A percentile compares a stretch with the other conserved stretches of the same genome.
These are phyloP conservation scores for Aspergillus texensis DNA, from an alignment of 2,329 filamentous ascomycete genomes.

Conservation along the genomic window DNA sequence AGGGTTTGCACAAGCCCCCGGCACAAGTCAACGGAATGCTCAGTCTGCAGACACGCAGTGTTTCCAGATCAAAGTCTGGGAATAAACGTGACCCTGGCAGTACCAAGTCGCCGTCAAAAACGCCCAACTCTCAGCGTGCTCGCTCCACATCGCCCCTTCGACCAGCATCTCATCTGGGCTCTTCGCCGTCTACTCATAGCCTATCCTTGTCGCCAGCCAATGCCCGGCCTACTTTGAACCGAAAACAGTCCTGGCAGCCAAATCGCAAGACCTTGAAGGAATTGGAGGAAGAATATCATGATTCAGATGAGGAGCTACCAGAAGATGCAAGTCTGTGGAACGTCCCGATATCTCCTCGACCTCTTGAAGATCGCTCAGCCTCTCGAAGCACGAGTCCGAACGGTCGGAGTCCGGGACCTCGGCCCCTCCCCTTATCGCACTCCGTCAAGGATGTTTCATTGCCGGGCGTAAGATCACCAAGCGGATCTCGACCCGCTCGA, in stretches of 20 bases:
- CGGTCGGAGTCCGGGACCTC: conserved; percentile 40
- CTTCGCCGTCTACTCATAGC: conserved; percentile 30
- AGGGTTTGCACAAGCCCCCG: conserved; percentile 27
- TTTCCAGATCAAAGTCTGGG: conserved; percentile 28
- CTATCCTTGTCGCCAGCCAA: conserved; percentile 27
- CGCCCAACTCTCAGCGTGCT: conserved; percentile 32
- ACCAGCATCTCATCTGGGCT: conserved; percentile 25
- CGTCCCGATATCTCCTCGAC: conserved; percentile 52
- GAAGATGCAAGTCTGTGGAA: conserved; percentile 55
- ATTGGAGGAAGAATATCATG: conserved; percentile 53
- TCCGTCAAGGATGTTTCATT: conserved; percentile 33
- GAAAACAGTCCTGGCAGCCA: conserved; percentile 47
- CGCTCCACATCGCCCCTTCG: conserved; percentile 35
- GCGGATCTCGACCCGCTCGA: conserved; percentile 34
- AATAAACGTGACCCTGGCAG: conserved; percentile 26
- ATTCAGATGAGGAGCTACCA: conserved; percentile 54
- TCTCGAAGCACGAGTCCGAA: conserved; percentile 48
- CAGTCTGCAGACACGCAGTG: conserved; percentile 28
- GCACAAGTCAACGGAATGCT: conserved; percentile 31
- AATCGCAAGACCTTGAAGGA: conserved; percentile 51
- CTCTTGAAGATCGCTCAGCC: conserved; percentile 41
- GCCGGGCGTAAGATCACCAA: conserved; percentile 27
- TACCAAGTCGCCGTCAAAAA: conserved; percentile 30
- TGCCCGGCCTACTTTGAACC: conserved; percentile 27
- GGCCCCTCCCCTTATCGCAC: conserved; percentile 48